Evolutionary conservation across 2,329 filamentous ascomycete species (phyloP).

Genomic region (Madurella fahalii): DNA sequence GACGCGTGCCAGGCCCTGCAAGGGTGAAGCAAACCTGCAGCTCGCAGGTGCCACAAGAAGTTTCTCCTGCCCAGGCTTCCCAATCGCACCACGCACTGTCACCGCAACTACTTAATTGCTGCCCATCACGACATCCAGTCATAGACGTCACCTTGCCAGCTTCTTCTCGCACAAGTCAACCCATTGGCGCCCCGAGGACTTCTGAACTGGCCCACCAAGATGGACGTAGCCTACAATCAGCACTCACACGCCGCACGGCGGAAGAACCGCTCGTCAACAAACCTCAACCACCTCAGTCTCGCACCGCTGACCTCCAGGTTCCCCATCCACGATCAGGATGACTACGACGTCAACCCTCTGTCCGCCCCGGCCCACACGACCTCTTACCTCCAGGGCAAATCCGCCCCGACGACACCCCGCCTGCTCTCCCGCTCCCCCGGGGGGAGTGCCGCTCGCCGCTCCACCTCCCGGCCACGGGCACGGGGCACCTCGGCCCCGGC

Average conservation of each 20-base stretch:
- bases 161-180: not conserved
- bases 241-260: slow-evolving; percentile 54
- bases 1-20: not conserved
- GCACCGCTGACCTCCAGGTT: slow-evolving; percentile 61
- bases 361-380: slow-evolving; percentile 35
- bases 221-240: slow-evolving; percentile 61
- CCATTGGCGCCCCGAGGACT: not conserved
- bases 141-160: not conserved
- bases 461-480: slow-evolving; percentile 42
- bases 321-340: slow-evolving; percentile 54
- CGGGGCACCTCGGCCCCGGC: slow-evolving; percentile 37
- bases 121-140: not conserved
- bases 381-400: slow-evolving; percentile 59
- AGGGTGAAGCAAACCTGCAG: slow-evolving; percentile 1
- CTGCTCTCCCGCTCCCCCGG: slow-evolving; percentile 54
- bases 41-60: not conserved
- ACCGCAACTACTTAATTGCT: not conserved
- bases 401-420: slow-evolving; percentile 60
- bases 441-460: slow-evolving; percentile 39
- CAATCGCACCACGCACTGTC: slow-evolving; percentile 7
- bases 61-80: not conserved
- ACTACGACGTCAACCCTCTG: slow-evolving; percentile 40
- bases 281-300: slow-evolving; percentile 57
- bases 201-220: slow-evolving; percentile 26
- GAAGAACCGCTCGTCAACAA: slow-evolving; percentile 56